Percentiles rank a stretch among this genome's conserved stretches.
phyloP scores from a whole-genome alignment of 768 basidiomycete species.

The Tricholoma hemisulphureum region DNA sequence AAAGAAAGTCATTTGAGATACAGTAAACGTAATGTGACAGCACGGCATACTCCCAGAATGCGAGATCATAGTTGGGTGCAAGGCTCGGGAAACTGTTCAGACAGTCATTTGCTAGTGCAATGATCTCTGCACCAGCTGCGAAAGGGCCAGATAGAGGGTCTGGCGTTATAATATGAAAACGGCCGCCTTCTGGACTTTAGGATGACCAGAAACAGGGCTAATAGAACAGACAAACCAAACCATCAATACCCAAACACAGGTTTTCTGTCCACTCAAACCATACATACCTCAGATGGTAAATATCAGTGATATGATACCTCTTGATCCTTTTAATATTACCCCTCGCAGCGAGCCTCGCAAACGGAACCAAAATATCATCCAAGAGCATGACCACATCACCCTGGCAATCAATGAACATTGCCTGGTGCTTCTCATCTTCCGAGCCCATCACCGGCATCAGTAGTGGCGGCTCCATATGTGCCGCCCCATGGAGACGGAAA shows the following conservation, averaged over 20 bases:
- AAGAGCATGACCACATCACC: conserved; percentile 76
- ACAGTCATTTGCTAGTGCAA: conserved; percentile 65
- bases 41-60: conserved; percentile 67
- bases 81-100: conserved; percentile 73
- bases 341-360: conserved; percentile 80
- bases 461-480: conserved; percentile 84
- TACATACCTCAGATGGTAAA: conserved; percentile 68
- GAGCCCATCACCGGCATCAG: conserved; percentile 68
- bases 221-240: background rate
- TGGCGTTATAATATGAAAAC: conserved; percentile 79
- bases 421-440: conserved; percentile 63
- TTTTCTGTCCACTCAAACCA: too few species aligned
- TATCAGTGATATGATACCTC: conserved; percentile 75
- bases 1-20: too few species aligned
- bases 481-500: conserved; percentile 87
- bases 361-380: conserved; percentile 68
- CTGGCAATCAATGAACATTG: conserved; percentile 74
- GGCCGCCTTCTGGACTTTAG: conserved; percentile 69
- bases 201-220: conserved; percentile 71
- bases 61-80: conserved; percentile 69
- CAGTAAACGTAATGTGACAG: too few species aligned
- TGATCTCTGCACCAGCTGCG: conserved; percentile 73
- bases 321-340: conserved; percentile 70
- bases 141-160: conserved; percentile 62
- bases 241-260: conserved; percentile 16